phyloP scores from a whole-genome alignment of 2,329 filamentous ascomycete genomes.

The Seiridium unicorne region DNA sequence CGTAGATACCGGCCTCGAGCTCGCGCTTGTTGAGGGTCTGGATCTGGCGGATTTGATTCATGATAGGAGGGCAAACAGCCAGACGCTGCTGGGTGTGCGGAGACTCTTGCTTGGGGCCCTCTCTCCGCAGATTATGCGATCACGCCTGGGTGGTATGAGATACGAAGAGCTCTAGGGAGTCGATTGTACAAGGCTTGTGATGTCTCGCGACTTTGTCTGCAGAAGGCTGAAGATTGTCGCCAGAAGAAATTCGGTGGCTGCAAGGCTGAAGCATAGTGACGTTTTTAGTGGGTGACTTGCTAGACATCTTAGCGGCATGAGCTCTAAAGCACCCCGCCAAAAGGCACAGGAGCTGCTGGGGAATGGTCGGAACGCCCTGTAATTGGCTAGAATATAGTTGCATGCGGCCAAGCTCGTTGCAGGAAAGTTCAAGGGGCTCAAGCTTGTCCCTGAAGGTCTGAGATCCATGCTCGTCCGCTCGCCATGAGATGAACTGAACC shows the following conservation, averaged over 20 bases:
- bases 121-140: too few species aligned
- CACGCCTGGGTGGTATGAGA: too few species aligned
- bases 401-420: not conserved
- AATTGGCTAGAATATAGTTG: not conserved
- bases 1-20: conserved; percentile 68
- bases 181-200: not conserved
- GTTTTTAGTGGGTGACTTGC: not conserved
- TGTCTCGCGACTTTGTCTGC: not conserved
- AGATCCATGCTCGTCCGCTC: not conserved
- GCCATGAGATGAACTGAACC: not conserved
- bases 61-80: conserved; percentile 37
- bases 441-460: not conserved
- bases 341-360: not conserved
- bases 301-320: not conserved
- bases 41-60: conserved; percentile 94
- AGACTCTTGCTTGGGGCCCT: too few species aligned
- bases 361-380: not conserved
- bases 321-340: not conserved
- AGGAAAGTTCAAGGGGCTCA: not conserved
- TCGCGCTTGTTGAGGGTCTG: conserved; percentile 92
- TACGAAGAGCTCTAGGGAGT: not conserved
- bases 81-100: not conserved
- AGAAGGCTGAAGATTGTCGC: not conserved
- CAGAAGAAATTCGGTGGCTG: not conserved
- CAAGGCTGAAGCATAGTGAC: conserved; percentile 6